phyloP scores from a whole-genome alignment of 495 filamentous ascomycete species.

The Evansstolkia leycettana region DNA sequence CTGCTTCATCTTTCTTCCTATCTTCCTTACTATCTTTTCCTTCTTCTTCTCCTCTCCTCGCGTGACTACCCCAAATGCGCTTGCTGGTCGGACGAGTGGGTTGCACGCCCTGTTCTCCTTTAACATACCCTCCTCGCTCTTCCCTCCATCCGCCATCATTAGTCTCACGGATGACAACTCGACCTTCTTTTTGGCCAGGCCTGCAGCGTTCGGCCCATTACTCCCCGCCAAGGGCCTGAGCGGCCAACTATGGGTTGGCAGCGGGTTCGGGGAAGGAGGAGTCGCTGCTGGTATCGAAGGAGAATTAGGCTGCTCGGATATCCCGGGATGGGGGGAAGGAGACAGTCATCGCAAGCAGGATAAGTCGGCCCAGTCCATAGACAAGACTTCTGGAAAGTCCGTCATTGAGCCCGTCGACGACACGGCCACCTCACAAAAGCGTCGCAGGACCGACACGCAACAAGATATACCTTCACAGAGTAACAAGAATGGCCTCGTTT shows the following conservation, averaged over 20 bases:
- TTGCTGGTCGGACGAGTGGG: constrained; percentile 28
- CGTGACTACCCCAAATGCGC: constrained; percentile 27
- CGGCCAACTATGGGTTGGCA: constrained; percentile 81
- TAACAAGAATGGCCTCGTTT: constrained; percentile 7
- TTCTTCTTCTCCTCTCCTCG: constrained; percentile 23
- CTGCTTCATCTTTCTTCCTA: constrained; percentile 42
- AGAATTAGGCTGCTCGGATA: constrained; percentile 94
- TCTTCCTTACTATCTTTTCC: constrained; percentile 40
- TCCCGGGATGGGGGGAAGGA: constrained; percentile 75
- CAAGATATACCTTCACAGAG: constrained; percentile 13
- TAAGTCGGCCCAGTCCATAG: constrained; percentile 12
- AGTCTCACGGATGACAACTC: constrained; percentile 96
- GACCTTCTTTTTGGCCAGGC: constrained; percentile 86
- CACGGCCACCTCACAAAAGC: constrained; percentile 8
- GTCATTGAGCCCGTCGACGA: constrained; percentile 15
- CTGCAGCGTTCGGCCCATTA: constrained; percentile 82
- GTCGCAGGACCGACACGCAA: constrained; percentile 15
- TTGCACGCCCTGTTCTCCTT: constrained; percentile 49
- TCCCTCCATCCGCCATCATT: constrained; percentile 89
- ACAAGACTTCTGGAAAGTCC: constrained; percentile 17
- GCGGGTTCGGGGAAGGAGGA: constrained; percentile 70
- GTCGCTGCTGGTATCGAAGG: constrained; percentile 48
- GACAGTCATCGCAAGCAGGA: constrained; percentile 22
- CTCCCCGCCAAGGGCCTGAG: constrained; percentile 66
- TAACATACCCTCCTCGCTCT: constrained; percentile 62